Conservation (phyloP, 2,329 filamentous ascomycete genomes). For the Amphichorda felina region DNA sequence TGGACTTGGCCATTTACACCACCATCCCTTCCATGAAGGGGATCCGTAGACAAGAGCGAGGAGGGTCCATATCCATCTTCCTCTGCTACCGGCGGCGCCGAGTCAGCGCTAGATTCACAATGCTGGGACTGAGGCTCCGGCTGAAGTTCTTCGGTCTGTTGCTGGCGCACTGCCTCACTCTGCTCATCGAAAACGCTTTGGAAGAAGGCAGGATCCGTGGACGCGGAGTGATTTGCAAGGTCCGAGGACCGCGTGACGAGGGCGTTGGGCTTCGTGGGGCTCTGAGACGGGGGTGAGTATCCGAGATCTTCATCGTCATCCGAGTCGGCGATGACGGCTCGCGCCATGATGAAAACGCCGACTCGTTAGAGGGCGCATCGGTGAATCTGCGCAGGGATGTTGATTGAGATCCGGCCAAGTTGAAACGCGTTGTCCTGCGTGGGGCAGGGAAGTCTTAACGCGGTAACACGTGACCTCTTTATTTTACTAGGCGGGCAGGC, state of each 20-base stretch:
- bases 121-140: background rate
- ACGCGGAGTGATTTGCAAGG: conserved; percentile 18
- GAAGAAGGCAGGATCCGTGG: conserved; percentile 36
- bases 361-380: no score
- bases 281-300: conserved; percentile 8
- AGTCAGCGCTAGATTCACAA: background rate
- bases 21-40: background rate
- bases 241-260: conserved; percentile 11
- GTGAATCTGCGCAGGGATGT: background rate
- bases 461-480: background rate
- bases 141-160: no score
- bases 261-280: conserved; percentile 2
- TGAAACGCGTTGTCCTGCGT: background rate
- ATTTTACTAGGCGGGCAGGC: no score
- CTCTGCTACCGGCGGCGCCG: background rate
- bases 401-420: background rate
- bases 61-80: background rate
- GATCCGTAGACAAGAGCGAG: conserved; percentile 1
- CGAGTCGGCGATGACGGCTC: conserved; percentile 23
- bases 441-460: background rate
- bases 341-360: conserved; percentile 8
- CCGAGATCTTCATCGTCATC: conserved; percentile 20
- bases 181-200: conserved; percentile 34
- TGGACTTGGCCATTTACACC: background rate
- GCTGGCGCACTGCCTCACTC: conserved; percentile 14